Evolutionary conservation across 306 rosid genomes (phyloP).

Genomic region (Adenanthera pavonina): DNA sequence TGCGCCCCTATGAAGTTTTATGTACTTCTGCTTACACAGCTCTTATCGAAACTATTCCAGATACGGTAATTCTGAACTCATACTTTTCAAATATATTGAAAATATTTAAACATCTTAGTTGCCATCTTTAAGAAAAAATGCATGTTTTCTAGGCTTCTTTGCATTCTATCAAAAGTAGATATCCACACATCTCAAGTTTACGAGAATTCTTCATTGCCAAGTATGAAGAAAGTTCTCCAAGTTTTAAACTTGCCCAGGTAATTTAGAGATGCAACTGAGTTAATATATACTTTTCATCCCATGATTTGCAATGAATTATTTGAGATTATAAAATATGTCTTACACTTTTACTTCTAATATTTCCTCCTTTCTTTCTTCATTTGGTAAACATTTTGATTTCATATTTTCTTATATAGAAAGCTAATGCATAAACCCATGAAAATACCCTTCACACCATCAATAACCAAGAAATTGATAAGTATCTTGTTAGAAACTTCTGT

Average conservation of each 20-base stretch:
- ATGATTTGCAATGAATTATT: constrained; percentile 30
- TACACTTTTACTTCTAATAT: neutral
- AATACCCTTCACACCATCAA: neutral
- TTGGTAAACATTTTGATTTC: neutral
- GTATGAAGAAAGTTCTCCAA: constrained; percentile 88
- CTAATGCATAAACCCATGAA: neutral
- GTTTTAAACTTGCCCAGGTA: constrained; percentile 99
- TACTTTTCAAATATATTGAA: constrained; percentile 41
- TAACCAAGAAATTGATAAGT: neutral
- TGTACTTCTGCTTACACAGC: constrained; percentile 97
- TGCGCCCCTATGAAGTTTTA: constrained; percentile 96
- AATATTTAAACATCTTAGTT: constrained; percentile 8
- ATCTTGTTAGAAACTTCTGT: neutral
- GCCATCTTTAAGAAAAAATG: constrained; percentile 19
- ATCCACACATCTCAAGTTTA: constrained; percentile 77
- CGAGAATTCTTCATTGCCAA: constrained; percentile 92
- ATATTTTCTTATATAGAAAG: neutral
- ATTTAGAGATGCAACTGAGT: constrained; percentile 35
- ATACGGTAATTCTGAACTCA: constrained; percentile 69
- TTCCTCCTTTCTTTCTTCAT: neutral
- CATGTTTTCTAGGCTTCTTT: constrained; percentile 82
- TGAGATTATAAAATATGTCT: constrained; percentile 12
- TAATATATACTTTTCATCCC: constrained; percentile 25
- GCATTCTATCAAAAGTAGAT: constrained; percentile 96
- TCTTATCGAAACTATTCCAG: constrained; percentile 96